These are phyloP conservation scores for Russula griseocarnosa DNA, from an alignment of 768 basidiomycete species.

Conservation along the genomic window DNA sequence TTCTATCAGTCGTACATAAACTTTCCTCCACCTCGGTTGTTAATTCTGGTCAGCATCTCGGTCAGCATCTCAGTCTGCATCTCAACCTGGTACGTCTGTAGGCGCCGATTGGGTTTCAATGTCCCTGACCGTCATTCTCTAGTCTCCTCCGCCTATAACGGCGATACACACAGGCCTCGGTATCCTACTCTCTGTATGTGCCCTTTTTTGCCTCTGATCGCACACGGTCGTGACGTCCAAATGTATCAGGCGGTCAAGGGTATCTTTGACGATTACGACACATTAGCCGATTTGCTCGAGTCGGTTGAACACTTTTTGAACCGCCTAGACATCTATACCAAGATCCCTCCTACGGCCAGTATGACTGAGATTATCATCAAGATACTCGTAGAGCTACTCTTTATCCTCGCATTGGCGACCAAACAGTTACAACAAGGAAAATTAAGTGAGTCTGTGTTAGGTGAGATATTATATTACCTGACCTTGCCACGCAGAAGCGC, in stretches of 20 bases:
- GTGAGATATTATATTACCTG: background rate
- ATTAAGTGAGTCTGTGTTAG: background rate
- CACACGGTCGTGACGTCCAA: background rate
- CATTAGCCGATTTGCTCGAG: background rate
- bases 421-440: background rate
- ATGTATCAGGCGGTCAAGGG: background rate
- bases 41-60: background rate
- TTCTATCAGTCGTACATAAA: background rate
- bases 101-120: background rate
- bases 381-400: background rate
- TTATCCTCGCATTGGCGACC: background rate
- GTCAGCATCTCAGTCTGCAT: too few relatives aligned
- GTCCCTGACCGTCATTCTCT: background rate
- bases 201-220: background rate
- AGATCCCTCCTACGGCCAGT: background rate
- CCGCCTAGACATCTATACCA: background rate
- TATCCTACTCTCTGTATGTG: background rate
- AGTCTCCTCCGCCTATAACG: background rate
- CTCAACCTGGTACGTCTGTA: background rate
- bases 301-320: background rate
- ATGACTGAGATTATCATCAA: background rate
- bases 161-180: background rate
- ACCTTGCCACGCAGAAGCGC: background rate
- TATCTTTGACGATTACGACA: background rate
- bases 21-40: background rate